Evolutionary conservation across 441 rosid species (phyloP), one percentile per base, ranked within the genome.

Genomic region (Populus hybrid): DNA sequence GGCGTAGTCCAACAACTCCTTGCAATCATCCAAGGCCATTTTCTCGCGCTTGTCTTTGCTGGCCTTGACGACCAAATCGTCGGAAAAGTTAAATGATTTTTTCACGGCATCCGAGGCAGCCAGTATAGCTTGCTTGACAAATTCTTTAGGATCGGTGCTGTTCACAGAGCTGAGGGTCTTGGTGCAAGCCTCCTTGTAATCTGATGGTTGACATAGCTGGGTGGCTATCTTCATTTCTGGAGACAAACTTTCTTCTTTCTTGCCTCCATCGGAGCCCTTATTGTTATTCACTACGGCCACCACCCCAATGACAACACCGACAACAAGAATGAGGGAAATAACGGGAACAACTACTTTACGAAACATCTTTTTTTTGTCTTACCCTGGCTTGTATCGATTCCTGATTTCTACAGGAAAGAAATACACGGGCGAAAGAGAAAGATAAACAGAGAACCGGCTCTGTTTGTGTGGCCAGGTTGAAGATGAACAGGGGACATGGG

Each of bases 1-100:
- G 0, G 99, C 94, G 59, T 95, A 92, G 9, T 87, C 85, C 24
- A 95, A 78, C 36, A 95, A 50, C 7, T 89, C 92, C 81, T 87
- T 87, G 84, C 88, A 87, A 24, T 85, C 92, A 16, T 77, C 85
- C 18, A 83, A 7, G 5, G 85, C 77, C 79, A 77, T 71, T 74
- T 69, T 71, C 70, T 71, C 34, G 36, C 69, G 50, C 87, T 71
- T 63, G 83, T 87, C 0, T 30, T 84, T 78, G 0, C 81, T 63
- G 1, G 88, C 81, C 26, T 85, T 75, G 0, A 61, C 79, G 1
- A 74, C 21, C 6, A 95, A 79, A 82, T 77, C 72, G 0, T 67
- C 69, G 6, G 94, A 89, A 32, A 87, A 85, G 36, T 80, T 81
- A 38, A 87, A 84, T 9, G 93, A 76, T 78, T 82, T 83, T 19